Conservation (phyloP, 2,329 filamentous ascomycete genomes). For the Karstenula rhodostoma region DNA sequence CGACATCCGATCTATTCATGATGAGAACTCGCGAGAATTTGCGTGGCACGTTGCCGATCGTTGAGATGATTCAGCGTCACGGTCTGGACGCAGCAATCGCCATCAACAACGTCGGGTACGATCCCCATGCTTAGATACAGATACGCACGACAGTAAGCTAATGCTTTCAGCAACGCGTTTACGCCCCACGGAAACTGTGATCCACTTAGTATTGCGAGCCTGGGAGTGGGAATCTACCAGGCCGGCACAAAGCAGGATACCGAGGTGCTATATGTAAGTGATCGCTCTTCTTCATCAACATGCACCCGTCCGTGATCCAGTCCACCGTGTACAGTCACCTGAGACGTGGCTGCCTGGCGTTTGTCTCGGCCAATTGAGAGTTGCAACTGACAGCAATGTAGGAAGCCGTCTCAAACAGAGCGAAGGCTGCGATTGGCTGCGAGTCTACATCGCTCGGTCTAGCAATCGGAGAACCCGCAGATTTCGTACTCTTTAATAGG, state of each 20-base stretch:
- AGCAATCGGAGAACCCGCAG: conserved; percentile 48
- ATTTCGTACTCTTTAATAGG: conserved; percentile 54
- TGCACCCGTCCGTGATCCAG: not conserved
- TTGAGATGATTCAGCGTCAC: conserved; percentile 66
- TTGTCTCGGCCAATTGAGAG: conserved; percentile 6
- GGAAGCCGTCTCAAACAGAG: conserved; percentile 59
- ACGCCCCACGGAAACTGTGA: conserved; percentile 74
- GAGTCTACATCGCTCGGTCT: conserved; percentile 40
- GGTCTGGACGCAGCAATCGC: conserved; percentile 68
- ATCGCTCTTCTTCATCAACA: conserved; percentile 8
- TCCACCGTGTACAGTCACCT: not conserved
- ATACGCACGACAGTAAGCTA: not conserved
- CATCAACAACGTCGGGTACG: conserved; percentile 71
- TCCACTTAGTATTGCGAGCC: conserved; percentile 67
- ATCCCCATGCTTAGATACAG: not conserved
- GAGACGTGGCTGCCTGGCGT: not conserved
- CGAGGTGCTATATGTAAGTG: conserved; percentile 64
- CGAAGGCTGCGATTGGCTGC: conserved; percentile 53
- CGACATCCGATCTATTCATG: conserved; percentile 77
- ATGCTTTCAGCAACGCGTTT: conserved; percentile 65
- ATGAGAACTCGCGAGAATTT: conserved; percentile 61
- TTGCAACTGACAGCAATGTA: conserved; percentile 38
- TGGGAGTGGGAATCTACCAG: conserved; percentile 73
- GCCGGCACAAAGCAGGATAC: conserved; percentile 68
- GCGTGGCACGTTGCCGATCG: conserved; percentile 69